Evolutionary conservation across 164 flowering plant species (phyloP).

Genomic region (Macadamia integrifolia): DNA sequence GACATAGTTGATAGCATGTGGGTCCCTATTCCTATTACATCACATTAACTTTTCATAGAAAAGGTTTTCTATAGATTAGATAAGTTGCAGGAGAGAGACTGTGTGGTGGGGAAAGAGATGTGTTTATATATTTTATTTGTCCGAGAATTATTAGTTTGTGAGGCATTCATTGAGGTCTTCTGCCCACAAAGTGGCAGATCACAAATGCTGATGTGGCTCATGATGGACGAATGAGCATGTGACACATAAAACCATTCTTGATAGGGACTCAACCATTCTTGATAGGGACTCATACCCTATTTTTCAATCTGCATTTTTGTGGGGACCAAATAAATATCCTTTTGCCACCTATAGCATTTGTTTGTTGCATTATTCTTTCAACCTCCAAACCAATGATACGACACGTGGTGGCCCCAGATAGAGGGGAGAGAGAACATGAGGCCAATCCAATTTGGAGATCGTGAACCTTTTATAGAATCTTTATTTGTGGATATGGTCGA

Average conservation of each 20-base stretch:
- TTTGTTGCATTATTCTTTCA: conserved; percentile 10
- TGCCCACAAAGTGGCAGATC: background rate
- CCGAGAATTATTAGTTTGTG: background rate
- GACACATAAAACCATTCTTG: background rate
- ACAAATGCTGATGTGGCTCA: conserved; percentile 1
- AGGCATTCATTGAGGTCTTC: conserved; percentile 7
- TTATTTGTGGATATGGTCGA: conserved; percentile 10
- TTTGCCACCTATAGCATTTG: conserved; percentile 7
- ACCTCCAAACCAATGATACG: background rate
- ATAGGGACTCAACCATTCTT: too few relatives aligned
- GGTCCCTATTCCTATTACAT: background rate
- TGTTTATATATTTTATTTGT: background rate
- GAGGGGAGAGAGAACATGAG: background rate
- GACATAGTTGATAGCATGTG: background rate
- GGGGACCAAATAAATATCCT: background rate
- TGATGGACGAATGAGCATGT: background rate
- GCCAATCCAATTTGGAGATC: background rate
- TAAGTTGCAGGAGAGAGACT: background rate
- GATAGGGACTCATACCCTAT: background rate
- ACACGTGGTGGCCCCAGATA: conserved; percentile 2
- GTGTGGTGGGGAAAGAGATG: background rate
- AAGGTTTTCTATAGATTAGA: too few relatives aligned
- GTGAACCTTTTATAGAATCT: conserved; percentile 11
- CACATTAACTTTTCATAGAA: background rate
- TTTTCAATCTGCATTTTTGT: background rate